Conservation (phyloP, 306 rosid species). For the Clitoria ternatea region DNA sequence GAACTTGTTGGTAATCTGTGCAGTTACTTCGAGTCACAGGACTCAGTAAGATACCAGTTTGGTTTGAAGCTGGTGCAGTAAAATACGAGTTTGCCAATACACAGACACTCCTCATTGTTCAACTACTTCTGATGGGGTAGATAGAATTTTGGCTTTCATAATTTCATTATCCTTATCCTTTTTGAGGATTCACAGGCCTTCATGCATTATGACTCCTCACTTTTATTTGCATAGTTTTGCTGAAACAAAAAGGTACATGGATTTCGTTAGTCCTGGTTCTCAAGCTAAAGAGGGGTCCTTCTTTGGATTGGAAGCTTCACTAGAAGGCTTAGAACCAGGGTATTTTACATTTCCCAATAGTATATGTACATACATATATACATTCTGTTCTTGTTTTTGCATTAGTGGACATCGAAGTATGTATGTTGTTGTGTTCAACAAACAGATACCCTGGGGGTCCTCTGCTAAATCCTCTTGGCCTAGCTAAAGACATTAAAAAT, state of each 20-base stretch:
- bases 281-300: slow-evolving; percentile 78
- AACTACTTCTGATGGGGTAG: slow-evolving; percentile 86
- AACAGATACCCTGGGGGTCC: slow-evolving; percentile 86
- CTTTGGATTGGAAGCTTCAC: slow-evolving; percentile 72
- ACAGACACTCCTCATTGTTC: slow-evolving; percentile 67
- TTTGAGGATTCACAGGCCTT: background rate
- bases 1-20: slow-evolving; percentile 21
- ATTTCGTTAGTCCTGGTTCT: slow-evolving; percentile 84
- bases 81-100: slow-evolving; percentile 67
- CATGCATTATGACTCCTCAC: background rate
- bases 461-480: slow-evolving; percentile 77
- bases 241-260: slow-evolving; percentile 93
- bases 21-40: slow-evolving; percentile 85
- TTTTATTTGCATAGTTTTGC: slow-evolving; percentile 54
- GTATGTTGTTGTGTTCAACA: slow-evolving; percentile 18
- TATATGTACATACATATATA: too few species aligned
- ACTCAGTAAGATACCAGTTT: slow-evolving; percentile 54
- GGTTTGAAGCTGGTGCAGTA: slow-evolving; percentile 86
- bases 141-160: background rate
- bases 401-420: background rate
- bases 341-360: slow-evolving; percentile 33
- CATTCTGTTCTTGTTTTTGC: background rate
- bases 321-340: slow-evolving; percentile 93
- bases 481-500: slow-evolving; percentile 73
- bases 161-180: background rate